A percentile compares a stretch with the other conserved stretches of the same genome.
Conservation (phyloP, 345 rosid genomes). For the Cochlearia excelsa region DNA sequence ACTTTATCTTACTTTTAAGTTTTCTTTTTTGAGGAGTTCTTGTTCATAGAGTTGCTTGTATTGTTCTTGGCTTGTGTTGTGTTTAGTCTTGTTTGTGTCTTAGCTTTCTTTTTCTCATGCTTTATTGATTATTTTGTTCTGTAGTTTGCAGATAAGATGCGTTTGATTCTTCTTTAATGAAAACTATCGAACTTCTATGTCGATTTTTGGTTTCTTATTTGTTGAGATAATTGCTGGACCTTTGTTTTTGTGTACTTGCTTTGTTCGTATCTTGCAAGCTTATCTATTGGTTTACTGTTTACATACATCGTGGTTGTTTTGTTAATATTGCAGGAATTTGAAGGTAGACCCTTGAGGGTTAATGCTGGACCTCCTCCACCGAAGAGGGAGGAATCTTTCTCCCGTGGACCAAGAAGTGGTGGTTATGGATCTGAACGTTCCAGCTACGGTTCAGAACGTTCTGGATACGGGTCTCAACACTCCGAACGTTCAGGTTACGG, state of each 20-base stretch:
- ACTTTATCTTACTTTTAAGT: neutral
- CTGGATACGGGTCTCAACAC: slow-evolving; percentile 16
- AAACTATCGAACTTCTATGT: neutral
- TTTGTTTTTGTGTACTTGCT: neutral
- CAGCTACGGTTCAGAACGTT: slow-evolving; percentile 24
- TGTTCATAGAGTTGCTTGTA: slow-evolving; percentile 1
- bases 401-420: slow-evolving; percentile 43
- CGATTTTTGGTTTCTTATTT: neutral
- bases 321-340: slow-evolving; percentile 59
- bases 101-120: too few relatives aligned
- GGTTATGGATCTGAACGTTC: slow-evolving; percentile 34
- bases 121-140: slow-evolving; percentile 2
- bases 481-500: slow-evolving; percentile 20
- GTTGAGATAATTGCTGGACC: neutral
- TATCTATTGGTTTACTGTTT: neutral
- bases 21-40: slow-evolving; percentile 6
- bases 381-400: slow-evolving; percentile 49
- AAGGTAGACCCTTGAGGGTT: slow-evolving; percentile 84
- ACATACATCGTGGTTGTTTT: slow-evolving; percentile 1
- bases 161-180: too few relatives aligned
- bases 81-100: too few relatives aligned
- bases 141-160: neutral
- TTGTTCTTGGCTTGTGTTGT: too few relatives aligned
- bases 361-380: slow-evolving; percentile 87
- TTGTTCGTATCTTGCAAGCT: slow-evolving; percentile 8